Conservation (phyloP, 306 rosid genomes). For the Parietaria judaica region DNA sequence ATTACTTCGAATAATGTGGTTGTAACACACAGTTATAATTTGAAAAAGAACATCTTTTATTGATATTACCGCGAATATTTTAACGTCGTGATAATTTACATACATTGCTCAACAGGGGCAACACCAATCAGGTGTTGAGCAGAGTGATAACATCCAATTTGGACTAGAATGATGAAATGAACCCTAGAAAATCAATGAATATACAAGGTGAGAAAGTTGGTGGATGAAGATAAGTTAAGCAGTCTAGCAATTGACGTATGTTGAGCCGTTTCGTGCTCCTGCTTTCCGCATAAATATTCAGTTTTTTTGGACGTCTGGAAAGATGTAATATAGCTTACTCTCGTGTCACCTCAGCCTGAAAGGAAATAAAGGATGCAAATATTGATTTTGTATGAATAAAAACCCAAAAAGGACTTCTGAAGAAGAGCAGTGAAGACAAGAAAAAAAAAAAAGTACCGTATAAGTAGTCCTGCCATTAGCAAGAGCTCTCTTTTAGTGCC, state of each 20-base stretch:
- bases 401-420: slow-evolving; percentile 11
- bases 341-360: slow-evolving; percentile 3
- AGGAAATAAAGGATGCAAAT: slow-evolving; percentile 5
- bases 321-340: neutral
- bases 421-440: slow-evolving; percentile 1
- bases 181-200: neutral
- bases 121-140: slow-evolving; percentile 1
- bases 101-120: neutral
- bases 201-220: neutral
- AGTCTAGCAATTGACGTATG: slow-evolving; percentile 2
- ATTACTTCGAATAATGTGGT: too few relatives aligned
- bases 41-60: neutral
- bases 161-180: neutral
- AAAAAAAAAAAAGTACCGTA: slow-evolving; percentile 26
- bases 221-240: slow-evolving; percentile 9
- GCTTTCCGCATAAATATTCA: neutral
- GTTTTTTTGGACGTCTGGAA: neutral
- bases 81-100: neutral
- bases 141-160: neutral
- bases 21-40: neutral
- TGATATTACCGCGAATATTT: neutral
- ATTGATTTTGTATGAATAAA: neutral
- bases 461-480: slow-evolving; percentile 18
- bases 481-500: slow-evolving; percentile 47
- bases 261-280: neutral